A percentile compares a stretch with the other conserved stretches of the same genome.
Evolutionary conservation across 2,329 filamentous ascomycete species (phyloP).

Genomic region (Colletotrichum filicis): DNA sequence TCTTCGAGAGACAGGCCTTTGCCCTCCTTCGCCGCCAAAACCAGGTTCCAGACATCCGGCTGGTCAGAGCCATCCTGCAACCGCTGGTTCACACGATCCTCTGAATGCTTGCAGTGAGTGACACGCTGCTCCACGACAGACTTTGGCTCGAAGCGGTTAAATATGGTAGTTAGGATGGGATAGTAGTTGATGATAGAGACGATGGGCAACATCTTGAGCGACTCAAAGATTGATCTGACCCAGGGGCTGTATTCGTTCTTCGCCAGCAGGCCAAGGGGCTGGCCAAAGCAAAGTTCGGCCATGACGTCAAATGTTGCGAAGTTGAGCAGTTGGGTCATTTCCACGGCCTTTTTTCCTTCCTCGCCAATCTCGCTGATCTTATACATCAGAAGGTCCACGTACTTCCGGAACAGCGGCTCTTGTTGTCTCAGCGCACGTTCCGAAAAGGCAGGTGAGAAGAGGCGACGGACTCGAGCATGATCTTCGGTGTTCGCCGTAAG

Average conservation of each 20-base stretch:
- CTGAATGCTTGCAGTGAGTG: slow-evolving; percentile 37
- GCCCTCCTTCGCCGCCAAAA: slow-evolving; percentile 36
- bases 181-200: slow-evolving; percentile 40
- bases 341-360: slow-evolving; percentile 28
- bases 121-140: slow-evolving; percentile 37
- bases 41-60: slow-evolving; percentile 42
- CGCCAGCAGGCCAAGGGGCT: slow-evolving; percentile 34
- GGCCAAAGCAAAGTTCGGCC: slow-evolving; percentile 38
- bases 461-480: slow-evolving; percentile 35
- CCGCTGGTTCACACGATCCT: slow-evolving; percentile 43
- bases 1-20: slow-evolving; percentile 25
- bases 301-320: slow-evolving; percentile 39
- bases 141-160: slow-evolving; percentile 39
- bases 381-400: slow-evolving; percentile 49
- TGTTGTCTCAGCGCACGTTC: slow-evolving; percentile 37
- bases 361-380: slow-evolving; percentile 46
- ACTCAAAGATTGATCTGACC: slow-evolving; percentile 38
- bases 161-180: slow-evolving; percentile 37
- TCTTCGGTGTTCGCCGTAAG: slow-evolving; percentile 36
- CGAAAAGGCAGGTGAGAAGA: slow-evolving; percentile 39
- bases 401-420: slow-evolving; percentile 44
- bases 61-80: slow-evolving; percentile 39
- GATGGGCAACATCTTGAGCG: slow-evolving; percentile 39
- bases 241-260: slow-evolving; percentile 38
- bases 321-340: slow-evolving; percentile 37